Percentiles rank a stretch among this genome's conserved stretches.
These are phyloP conservation scores for Pythium aquatile DNA, from an alignment of 352 stramenopile genomes.

Conservation along the genomic window DNA sequence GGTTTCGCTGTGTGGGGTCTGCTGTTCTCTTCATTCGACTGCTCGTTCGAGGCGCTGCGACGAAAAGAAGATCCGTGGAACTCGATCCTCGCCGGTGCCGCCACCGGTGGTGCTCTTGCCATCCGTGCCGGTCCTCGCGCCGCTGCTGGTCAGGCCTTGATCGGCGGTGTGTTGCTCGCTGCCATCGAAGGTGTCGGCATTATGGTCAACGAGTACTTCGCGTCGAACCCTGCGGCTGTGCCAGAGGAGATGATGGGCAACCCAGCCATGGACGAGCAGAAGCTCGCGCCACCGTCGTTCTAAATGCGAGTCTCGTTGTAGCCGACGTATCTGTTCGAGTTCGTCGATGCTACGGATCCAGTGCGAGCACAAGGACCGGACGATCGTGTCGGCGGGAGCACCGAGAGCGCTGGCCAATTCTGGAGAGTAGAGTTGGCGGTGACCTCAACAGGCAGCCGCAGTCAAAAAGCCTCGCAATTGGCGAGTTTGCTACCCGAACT, in stretches of 20 bases:
- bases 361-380: slow-evolving; percentile 16
- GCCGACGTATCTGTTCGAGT: slow-evolving; percentile 6
- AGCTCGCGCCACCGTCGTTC: slow-evolving; percentile 83
- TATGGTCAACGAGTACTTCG: slow-evolving; percentile 90
- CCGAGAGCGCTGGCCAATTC: slow-evolving; percentile 1
- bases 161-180: slow-evolving; percentile 94
- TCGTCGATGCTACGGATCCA: slow-evolving; percentile 1
- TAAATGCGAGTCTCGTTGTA: slow-evolving; percentile 32
- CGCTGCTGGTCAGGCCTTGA: slow-evolving; percentile 91
- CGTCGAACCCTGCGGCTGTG: slow-evolving; percentile 51
- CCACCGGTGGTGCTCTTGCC: slow-evolving; percentile 95
- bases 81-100: slow-evolving; percentile 96
- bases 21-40: slow-evolving; percentile 98
- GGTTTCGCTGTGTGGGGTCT: slow-evolving; percentile 96
- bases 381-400: slow-evolving; percentile 19
- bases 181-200: slow-evolving; percentile 98
- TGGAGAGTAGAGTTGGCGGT: background rate
- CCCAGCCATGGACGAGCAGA: slow-evolving; percentile 73
- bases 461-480: slow-evolving; percentile 34
- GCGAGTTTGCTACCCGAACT: slow-evolving; percentile 34
- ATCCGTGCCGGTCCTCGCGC: slow-evolving; percentile 93
- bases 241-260: slow-evolving; percentile 51
- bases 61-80: slow-evolving; percentile 99
- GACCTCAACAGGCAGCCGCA: slow-evolving; percentile 23
- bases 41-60: slow-evolving; percentile 94